These are phyloP conservation scores for Climacium dendroides DNA, from an alignment of 225 moss, liverwort and hornwort genomes.

Conservation along the genomic window DNA sequence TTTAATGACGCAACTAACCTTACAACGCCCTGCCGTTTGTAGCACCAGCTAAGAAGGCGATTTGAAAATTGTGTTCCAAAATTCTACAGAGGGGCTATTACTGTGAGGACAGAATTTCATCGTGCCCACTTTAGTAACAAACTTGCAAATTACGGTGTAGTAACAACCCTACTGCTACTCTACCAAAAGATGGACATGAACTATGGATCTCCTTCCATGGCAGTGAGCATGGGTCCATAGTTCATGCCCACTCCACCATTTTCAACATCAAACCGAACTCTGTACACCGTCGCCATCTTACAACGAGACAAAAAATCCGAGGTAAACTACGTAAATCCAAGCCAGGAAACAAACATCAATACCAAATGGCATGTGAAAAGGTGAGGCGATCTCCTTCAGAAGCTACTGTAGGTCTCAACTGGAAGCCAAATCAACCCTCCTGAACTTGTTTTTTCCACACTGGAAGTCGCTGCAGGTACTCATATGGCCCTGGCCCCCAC, in stretches of 20 bases:
- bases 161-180: background rate
- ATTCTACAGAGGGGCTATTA: too few relatives aligned
- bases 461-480: background rate
- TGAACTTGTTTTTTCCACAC: background rate
- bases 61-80: background rate
- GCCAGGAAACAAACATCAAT: background rate
- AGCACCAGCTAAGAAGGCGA: background rate
- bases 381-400: background rate
- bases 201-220: background rate
- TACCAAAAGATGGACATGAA: background rate
- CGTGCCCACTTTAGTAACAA: background rate
- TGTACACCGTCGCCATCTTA: background rate
- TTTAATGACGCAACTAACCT: background rate
- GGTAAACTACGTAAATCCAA: background rate
- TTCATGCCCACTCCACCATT: background rate
- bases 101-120: background rate
- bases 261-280: background rate
- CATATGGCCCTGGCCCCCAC: slow-evolving; percentile 1
- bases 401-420: background rate
- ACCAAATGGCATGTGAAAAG: background rate
- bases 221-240: background rate
- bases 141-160: background rate
- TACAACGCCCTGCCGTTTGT: too few relatives aligned
- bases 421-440: background rate
- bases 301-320: background rate